phyloP scores from a whole-genome alignment of 1,284 basidiomycete genomes.

The Agroathelia rolfsii region DNA sequence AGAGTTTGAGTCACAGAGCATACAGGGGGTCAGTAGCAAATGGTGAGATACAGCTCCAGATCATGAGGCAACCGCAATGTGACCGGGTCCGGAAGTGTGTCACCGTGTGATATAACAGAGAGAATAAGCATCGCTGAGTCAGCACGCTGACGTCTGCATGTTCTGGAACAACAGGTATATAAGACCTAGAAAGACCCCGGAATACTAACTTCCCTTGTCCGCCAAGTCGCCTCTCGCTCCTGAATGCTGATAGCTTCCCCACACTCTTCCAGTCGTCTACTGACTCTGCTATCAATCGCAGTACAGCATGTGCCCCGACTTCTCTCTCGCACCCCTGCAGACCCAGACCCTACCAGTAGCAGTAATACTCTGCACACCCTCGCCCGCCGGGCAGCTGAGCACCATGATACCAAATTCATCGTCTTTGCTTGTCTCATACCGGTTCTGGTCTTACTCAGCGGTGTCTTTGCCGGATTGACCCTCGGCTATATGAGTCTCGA shows the following conservation, averaged over 20 bases:
- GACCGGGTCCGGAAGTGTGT: no score
- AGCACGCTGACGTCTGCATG: no score
- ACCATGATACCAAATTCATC: conserved; percentile 27
- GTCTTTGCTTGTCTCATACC: conserved; percentile 47
- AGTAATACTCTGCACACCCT: conserved; percentile 14
- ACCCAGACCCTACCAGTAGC: conserved; percentile 4
- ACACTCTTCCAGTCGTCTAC: conserved; percentile 33
- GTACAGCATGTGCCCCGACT: conserved; percentile 35
- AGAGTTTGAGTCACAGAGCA: no score
- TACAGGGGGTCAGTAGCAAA: no score
- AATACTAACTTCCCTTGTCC: no score
- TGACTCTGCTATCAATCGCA: conserved; percentile 31
- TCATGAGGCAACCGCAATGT: no score
- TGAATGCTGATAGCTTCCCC: conserved; percentile 11
- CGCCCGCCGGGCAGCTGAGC: conserved; percentile 23
- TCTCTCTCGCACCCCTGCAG: conserved; percentile 14
- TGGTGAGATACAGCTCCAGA: no score
- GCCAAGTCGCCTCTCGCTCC: no score
- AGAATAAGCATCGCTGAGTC: no score
- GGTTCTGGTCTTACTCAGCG: conserved; percentile 49
- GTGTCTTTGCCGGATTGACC: conserved; percentile 66
- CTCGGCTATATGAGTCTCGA: conserved; percentile 91
- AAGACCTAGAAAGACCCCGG: no score
- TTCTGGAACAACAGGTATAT: no score
- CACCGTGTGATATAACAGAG: no score